A percentile compares a stretch with the other conserved stretches of the same genome.
phyloP scores from a whole-genome alignment of 2,329 filamentous ascomycete genomes.

The Orbilia quercus region DNA sequence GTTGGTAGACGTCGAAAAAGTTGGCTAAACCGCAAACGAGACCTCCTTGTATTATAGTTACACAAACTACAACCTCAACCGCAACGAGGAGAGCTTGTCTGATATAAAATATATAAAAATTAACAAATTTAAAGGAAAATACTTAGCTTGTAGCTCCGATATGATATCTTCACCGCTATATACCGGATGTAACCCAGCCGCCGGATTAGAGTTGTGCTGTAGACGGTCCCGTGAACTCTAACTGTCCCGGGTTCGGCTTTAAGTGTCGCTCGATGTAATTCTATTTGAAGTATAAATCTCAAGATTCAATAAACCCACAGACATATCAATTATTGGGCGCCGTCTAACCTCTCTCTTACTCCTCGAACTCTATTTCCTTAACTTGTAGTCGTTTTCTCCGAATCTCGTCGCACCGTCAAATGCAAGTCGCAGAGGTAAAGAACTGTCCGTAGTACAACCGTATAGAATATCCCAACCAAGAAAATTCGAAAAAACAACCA shows the following conservation, averaged over 20 bases:
- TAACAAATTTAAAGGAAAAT: neutral
- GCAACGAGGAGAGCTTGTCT: neutral
- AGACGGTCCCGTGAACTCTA: constrained; percentile 14
- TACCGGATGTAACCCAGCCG: constrained; percentile 7
- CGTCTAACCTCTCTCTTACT: too few species aligned
- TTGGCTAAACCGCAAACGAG: constrained; percentile 35
- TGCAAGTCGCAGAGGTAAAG: neutral
- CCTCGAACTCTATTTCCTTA: too few species aligned
- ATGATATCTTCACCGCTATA: neutral
- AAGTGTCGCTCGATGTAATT: neutral
- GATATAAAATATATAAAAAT: neutral
- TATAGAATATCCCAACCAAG: too few species aligned
- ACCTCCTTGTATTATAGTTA: constrained; percentile 9
- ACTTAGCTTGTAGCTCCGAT: constrained; percentile 3
- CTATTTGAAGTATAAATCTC: too few species aligned
- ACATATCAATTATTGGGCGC: too few species aligned
- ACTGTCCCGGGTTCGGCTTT: neutral
- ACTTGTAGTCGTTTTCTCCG: too few species aligned
- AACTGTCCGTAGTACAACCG: neutral
- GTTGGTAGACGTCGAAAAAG: neutral
- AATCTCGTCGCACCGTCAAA: constrained; percentile 1
- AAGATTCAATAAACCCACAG: too few species aligned
- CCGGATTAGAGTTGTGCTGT: neutral
- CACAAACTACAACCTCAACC: constrained; percentile 2
- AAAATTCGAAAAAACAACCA: too few species aligned